These are phyloP conservation scores for Pythium aristosporum DNA, from an alignment of 352 stramenopile species.

Conservation along the genomic window DNA sequence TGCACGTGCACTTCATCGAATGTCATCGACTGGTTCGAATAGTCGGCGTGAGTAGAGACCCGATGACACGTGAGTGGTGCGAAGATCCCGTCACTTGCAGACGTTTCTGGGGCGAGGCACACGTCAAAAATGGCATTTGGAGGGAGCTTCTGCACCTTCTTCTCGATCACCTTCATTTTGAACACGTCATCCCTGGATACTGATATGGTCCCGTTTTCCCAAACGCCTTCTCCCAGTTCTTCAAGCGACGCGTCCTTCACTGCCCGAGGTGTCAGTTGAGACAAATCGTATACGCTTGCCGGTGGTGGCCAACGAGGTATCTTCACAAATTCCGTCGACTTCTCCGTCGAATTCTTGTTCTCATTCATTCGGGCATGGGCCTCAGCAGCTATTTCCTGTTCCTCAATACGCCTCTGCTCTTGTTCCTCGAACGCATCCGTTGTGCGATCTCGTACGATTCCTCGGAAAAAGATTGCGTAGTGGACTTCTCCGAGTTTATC, in stretches of 20 bases:
- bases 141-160: slow-evolving; percentile 62
- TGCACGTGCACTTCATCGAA: slow-evolving; percentile 49
- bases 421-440: slow-evolving; percentile 12
- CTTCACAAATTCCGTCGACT: slow-evolving; percentile 24
- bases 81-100: slow-evolving; percentile 66
- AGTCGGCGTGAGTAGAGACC: slow-evolving; percentile 70
- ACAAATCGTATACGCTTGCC: slow-evolving; percentile 44
- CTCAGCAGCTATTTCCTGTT: slow-evolving; percentile 14
- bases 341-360: slow-evolving; percentile 12
- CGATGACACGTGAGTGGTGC: slow-evolving; percentile 38
- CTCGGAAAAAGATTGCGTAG: slow-evolving; percentile 73
- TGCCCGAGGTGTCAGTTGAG: slow-evolving; percentile 37
- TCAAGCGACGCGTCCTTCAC: slow-evolving; percentile 59
- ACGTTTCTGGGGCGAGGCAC: slow-evolving; percentile 71
- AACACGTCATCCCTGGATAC: slow-evolving; percentile 69
- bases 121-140: slow-evolving; percentile 72
- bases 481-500: slow-evolving; percentile 69
- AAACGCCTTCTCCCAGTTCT: slow-evolving; percentile 58
- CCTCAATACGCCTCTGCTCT: slow-evolving; percentile 13
- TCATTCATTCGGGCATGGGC: slow-evolving; percentile 9
- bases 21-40: slow-evolving; percentile 68
- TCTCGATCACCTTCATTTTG: slow-evolving; percentile 44
- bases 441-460: slow-evolving; percentile 28
- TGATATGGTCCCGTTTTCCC: slow-evolving; percentile 72
- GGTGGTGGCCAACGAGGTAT: slow-evolving; percentile 44